Evolutionary conservation across 1,139 yeast species (phyloP), one percentile per base, ranked within the genome.

Genomic region (Yamadazyma trypodendri): DNA sequence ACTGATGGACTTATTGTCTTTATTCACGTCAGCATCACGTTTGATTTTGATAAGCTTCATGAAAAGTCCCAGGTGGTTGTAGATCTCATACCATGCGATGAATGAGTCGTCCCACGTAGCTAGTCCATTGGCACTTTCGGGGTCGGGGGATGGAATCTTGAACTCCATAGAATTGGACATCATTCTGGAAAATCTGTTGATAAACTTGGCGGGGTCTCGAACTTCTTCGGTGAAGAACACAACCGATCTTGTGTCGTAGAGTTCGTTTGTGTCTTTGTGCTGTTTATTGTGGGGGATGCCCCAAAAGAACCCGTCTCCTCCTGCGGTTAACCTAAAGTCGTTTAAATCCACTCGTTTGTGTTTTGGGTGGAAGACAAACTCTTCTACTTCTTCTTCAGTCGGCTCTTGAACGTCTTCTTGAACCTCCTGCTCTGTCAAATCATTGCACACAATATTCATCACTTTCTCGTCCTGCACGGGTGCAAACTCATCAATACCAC

Each of bases 401-500:
- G n/a, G n/a, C n/a, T n/a, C n/a, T n/a, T n/a, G n/a, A n/a, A n/a
- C n/a, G n/a, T n/a, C n/a, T n/a, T n/a, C n/a, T n/a, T n/a, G n/a
- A n/a, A n/a, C n/a, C n/a, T n/a, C n/a, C n/a, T n/a, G n/a, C n/a
- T n/a, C n/a, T n/a, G 11, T 31, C 25, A 32, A 4, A 18, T 27
- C 17, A 16, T 63, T 64, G 50, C 85, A 79, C 4, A 51, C 60
- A 12, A 79, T 62, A 30, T 69, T 68, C 15, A 61, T 52, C 16
- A 65, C 60, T 24, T 61, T 58, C 15, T 68, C 72, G 17, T 62
- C 66, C 6, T 48, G 38, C n/a, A 58, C 60, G 0, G 77, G 75
- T 18, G 53, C 51, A 46, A 84, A 79, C 28, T 74, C 69, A 5
- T 66, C 68, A 34, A 76, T 61, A 11, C 55, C 51, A 56, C 96